Conservation (phyloP, 345 rosid species). For the Citrus sp. region DNA sequence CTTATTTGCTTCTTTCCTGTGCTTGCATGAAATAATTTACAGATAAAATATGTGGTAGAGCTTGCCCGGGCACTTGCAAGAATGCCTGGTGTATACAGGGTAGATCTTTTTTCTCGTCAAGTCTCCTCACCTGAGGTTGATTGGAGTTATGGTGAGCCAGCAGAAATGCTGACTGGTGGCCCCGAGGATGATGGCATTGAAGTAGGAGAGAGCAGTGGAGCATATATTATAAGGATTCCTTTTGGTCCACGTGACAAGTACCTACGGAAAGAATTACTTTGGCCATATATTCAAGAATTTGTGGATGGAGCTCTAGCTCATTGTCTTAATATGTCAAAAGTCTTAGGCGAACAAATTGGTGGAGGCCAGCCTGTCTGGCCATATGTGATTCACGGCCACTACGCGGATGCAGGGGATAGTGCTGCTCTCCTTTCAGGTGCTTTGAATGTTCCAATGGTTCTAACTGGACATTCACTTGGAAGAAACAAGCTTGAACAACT, state of each 20-base stretch:
- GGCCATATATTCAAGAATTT: conserved; percentile 93
- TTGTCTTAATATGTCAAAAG: conserved; percentile 89
- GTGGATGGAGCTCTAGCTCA: conserved; percentile 96
- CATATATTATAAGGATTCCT: conserved; percentile 89
- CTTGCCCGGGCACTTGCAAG: conserved; percentile 88
- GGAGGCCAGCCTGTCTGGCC: conserved; percentile 91
- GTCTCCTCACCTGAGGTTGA: conserved; percentile 81
- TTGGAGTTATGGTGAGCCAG: conserved; percentile 98
- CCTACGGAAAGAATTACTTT: conserved; percentile 69
- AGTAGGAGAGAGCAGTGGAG: conserved; percentile 93
- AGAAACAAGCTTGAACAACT: conserved; percentile 97
- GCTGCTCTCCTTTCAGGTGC: conserved; percentile 95
- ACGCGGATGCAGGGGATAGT: conserved; percentile 95
- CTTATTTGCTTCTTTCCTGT: conserved; percentile 3
- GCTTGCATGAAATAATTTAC: conserved; percentile 1
- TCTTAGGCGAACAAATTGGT: conserved; percentile 81
- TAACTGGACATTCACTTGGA: conserved; percentile 96
- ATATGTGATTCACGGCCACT: conserved; percentile 91
- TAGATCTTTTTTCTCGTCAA: conserved; percentile 93
- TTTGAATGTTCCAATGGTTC: conserved; percentile 94
- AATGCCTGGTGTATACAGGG: conserved; percentile 97
- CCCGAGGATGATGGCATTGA: conserved; percentile 60
- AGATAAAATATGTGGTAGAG: conserved; percentile 98
- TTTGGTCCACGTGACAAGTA: conserved; percentile 91
- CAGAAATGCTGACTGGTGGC: conserved; percentile 80